Evolutionary conservation across 805 yeast genomes (phyloP).

Genomic region (Candida silvatica): DNA sequence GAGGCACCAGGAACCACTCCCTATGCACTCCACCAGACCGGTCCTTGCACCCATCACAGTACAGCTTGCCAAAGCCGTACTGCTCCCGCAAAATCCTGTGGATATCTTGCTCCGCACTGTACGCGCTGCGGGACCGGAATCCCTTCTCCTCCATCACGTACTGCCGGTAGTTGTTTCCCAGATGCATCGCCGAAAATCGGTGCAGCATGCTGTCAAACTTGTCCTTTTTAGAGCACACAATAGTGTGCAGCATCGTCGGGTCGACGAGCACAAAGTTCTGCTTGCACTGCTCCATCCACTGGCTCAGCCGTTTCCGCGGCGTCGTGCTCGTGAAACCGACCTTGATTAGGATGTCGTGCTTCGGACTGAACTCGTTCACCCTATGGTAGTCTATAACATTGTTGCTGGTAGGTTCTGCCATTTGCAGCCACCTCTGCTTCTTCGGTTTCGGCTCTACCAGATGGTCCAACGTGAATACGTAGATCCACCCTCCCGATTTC

Average conservation of each 20-base stretch:
- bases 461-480: conserved; percentile 38
- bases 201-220: conserved; percentile 8
- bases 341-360: conserved; percentile 33
- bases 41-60: conserved; percentile 36
- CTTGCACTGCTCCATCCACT: conserved; percentile 46
- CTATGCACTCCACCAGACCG: conserved; percentile 26
- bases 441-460: conserved; percentile 23
- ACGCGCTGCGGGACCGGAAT: conserved; percentile 26
- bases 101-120: conserved; percentile 31
- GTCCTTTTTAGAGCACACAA: conserved; percentile 12
- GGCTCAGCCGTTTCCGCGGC: conserved; percentile 32
- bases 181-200: conserved; percentile 6
- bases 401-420: conserved; percentile 19
- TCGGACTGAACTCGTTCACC: conserved; percentile 29
- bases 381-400: conserved; percentile 12
- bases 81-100: conserved; percentile 28
- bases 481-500: conserved; percentile 34
- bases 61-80: conserved; percentile 41
- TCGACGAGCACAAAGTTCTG: conserved; percentile 33
- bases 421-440: conserved; percentile 30
- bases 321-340: conserved; percentile 46
- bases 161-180: conserved; percentile 6
- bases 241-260: conserved; percentile 21
- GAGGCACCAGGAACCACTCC: conserved; percentile 52
- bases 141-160: conserved; percentile 24